A percentile compares a stretch with the other conserved stretches of the same genome.
Conservation (phyloP, 306 rosid species). For the Cucumis hystrix region DNA sequence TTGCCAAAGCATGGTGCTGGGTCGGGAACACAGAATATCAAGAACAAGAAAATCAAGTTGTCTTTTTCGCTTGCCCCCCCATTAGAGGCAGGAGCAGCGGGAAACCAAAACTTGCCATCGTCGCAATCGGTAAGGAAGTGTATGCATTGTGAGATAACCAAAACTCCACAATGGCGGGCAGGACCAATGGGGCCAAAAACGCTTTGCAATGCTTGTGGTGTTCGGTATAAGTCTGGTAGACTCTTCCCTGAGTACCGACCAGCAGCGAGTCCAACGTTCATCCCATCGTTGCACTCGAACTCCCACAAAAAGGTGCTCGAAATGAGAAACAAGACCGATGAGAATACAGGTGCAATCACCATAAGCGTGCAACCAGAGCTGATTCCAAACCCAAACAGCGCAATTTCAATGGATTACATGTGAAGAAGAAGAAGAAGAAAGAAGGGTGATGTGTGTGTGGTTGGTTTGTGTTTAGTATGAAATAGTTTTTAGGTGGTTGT, state of each 20-base stretch:
- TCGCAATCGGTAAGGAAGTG: slow-evolving; percentile 67
- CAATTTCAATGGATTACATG: slow-evolving; percentile 59
- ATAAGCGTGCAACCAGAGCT: slow-evolving; percentile 43
- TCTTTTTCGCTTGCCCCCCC: slow-evolving; percentile 36
- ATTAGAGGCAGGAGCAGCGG: slow-evolving; percentile 7
- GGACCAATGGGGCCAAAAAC: slow-evolving; percentile 99
- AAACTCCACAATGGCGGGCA: slow-evolving; percentile 99
- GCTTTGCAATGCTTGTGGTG: slow-evolving; percentile 96
- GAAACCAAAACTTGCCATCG: slow-evolving; percentile 18
- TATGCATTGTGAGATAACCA: slow-evolving; percentile 95
- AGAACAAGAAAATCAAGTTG: slow-evolving; percentile 40
- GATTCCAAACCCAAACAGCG: slow-evolving; percentile 69
- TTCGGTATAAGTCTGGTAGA: slow-evolving; percentile 86
- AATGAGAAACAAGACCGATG: slow-evolving; percentile 60
- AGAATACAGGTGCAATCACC: not conserved
- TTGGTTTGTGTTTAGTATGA: slow-evolving; percentile 33
- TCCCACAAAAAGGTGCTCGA: slow-evolving; percentile 95
- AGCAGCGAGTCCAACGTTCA: slow-evolving; percentile 90
- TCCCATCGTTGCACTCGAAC: slow-evolving; percentile 76
- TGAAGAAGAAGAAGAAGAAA: slow-evolving; percentile 14
- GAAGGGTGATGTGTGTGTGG: slow-evolving; percentile 6
- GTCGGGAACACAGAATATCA: slow-evolving; percentile 19
- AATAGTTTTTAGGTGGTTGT: slow-evolving; percentile 36
- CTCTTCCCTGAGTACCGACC: slow-evolving; percentile 96
- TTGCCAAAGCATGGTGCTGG: slow-evolving; percentile 12